These are phyloP conservation scores for Aspergillus felis DNA, from an alignment of 2,329 filamentous ascomycete genomes.

Conservation along the genomic window DNA sequence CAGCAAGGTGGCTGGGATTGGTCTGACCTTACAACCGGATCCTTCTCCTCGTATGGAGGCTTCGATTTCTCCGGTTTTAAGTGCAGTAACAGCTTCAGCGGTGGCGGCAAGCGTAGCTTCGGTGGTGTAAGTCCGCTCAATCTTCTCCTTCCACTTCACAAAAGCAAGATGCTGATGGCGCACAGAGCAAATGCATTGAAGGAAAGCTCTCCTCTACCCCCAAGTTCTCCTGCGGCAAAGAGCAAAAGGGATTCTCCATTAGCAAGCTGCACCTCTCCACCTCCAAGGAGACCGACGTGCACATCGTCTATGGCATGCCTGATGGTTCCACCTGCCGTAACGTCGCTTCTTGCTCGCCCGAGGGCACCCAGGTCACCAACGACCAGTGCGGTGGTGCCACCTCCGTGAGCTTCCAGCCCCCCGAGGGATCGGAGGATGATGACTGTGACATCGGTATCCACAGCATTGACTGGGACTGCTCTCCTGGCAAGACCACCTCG, in stretches of 20 bases:
- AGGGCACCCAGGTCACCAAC: constrained; percentile 71
- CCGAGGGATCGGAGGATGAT: constrained; percentile 53
- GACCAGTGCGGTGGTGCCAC: constrained; percentile 88
- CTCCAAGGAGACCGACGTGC: constrained; percentile 72
- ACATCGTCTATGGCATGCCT: constrained; percentile 84
- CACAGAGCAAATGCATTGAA: constrained; percentile 58
- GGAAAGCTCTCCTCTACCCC: constrained; percentile 53
- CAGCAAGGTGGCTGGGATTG: constrained; percentile 72
- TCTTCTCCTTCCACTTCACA: not conserved
- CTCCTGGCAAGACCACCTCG: constrained; percentile 16
- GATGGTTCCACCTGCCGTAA: constrained; percentile 82
- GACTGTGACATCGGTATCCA: constrained; percentile 63
- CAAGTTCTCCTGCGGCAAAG: constrained; percentile 55
- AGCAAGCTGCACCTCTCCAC: constrained; percentile 67
- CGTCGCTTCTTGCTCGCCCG: constrained; percentile 61
- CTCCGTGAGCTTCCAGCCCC: constrained; percentile 66
- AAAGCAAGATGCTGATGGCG: constrained; percentile 5
- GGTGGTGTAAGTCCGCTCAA: constrained; percentile 42
- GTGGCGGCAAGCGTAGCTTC: constrained; percentile 15
- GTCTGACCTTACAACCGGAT: constrained; percentile 57
- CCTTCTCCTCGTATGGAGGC: constrained; percentile 64
- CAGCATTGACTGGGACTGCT: constrained; percentile 26
- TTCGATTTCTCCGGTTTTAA: constrained; percentile 71
- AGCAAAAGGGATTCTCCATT: constrained; percentile 66
- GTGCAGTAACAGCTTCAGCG: constrained; percentile 58